Conservation (phyloP, 2,329 filamentous ascomycete species). For the Penicillium carneum region DNA sequence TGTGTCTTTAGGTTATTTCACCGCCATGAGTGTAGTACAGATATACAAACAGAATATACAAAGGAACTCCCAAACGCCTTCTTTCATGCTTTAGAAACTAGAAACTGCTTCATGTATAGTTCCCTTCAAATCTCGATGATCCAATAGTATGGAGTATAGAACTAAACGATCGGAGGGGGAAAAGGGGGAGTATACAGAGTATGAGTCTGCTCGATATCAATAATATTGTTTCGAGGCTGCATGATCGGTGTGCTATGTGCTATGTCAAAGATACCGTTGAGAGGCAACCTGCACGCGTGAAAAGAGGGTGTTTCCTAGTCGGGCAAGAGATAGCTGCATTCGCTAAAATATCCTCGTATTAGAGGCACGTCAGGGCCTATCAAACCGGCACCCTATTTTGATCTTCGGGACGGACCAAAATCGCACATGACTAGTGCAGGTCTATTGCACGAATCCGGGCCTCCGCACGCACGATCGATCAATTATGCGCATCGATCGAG, state of each 20-base stretch:
- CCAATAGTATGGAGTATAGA: conserved; percentile 6
- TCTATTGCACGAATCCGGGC: conserved; percentile 16
- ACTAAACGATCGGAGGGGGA: neutral
- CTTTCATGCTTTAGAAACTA: conserved; percentile 2
- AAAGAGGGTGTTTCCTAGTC: neutral
- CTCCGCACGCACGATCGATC: conserved; percentile 30
- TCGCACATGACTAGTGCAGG: conserved; percentile 21
- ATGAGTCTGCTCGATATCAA: conserved; percentile 4
- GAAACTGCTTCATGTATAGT: neutral
- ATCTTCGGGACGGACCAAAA: conserved; percentile 29
- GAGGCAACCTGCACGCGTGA: conserved; percentile 9
- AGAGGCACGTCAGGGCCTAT: conserved; percentile 24
- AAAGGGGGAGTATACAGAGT: conserved; percentile 6
- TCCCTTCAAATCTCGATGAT: neutral
- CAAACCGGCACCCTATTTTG: conserved; percentile 31
- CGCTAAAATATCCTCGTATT: conserved; percentile 4
- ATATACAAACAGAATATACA: neutral
- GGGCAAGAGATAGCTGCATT: neutral
- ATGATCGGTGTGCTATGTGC: conserved; percentile 1
- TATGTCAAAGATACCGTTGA: conserved; percentile 11
- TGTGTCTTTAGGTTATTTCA: conserved; percentile 14
- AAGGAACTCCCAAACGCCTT: neutral
- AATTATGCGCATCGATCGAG: conserved; percentile 33
- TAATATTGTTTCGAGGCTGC: conserved; percentile 3
- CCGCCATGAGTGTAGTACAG: conserved; percentile 15